Evolutionary conservation across 345 rosid genomes (phyloP).

Genomic region (Psidium friedrichsthalianum): DNA sequence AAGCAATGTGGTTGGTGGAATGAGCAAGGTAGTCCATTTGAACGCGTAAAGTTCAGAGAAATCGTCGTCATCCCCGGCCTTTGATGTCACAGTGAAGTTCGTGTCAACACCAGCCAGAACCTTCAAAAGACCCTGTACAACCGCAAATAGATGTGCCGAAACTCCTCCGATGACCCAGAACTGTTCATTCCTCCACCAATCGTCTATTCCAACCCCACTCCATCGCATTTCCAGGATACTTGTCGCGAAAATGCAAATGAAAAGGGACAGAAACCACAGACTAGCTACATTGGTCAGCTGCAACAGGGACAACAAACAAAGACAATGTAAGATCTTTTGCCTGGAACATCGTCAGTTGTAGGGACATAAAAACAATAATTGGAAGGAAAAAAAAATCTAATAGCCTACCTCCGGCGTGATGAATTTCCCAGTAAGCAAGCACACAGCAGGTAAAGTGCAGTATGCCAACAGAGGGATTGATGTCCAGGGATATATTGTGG

Average conservation of each 20-base stretch:
- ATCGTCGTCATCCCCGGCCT: slow-evolving; percentile 43
- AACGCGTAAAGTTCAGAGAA: slow-evolving; percentile 43
- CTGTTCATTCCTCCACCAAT: slow-evolving; percentile 82
- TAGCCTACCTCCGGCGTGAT: slow-evolving; percentile 50
- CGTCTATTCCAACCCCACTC: slow-evolving; percentile 56
- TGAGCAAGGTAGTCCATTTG: slow-evolving; percentile 55
- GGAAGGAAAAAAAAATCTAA: neutral
- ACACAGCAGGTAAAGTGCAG: slow-evolving; percentile 59
- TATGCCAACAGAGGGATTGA: slow-evolving; percentile 56
- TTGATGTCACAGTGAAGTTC: slow-evolving; percentile 58
- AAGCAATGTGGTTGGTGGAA: slow-evolving; percentile 53
- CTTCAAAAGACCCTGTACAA: slow-evolving; percentile 54
- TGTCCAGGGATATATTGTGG: slow-evolving; percentile 51
- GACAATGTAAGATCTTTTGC: neutral
- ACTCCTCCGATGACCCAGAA: slow-evolving; percentile 69
- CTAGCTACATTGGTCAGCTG: slow-evolving; percentile 48
- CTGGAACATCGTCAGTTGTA: neutral
- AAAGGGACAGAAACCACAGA: slow-evolving; percentile 53
- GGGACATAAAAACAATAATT: neutral
- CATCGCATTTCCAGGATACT: slow-evolving; percentile 59
- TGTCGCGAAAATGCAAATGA: slow-evolving; percentile 51
- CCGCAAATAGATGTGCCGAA: slow-evolving; percentile 56
- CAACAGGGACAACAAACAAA: slow-evolving; percentile 1
- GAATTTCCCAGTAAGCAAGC: slow-evolving; percentile 61
- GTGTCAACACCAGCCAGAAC: slow-evolving; percentile 51